These are phyloP conservation scores for Odontarrhena argentea DNA, from an alignment of 345 rosid species.

Conservation along the genomic window DNA sequence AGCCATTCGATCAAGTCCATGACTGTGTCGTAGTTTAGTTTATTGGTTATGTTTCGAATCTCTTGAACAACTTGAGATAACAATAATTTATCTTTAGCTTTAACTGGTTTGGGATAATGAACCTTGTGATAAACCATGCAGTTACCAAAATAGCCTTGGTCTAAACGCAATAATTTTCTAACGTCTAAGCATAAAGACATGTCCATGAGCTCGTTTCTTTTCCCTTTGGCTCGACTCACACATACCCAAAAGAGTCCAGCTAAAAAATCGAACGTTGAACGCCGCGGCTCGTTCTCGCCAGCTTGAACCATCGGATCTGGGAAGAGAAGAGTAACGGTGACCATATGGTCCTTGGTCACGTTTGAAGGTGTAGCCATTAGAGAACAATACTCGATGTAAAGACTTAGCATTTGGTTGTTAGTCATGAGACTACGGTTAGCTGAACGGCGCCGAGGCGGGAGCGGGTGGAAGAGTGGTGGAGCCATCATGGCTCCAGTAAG, in stretches of 20 bases:
- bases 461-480: constrained; percentile 56
- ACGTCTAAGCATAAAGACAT: constrained; percentile 60
- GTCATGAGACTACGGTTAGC: constrained; percentile 26
- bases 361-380: constrained; percentile 20
- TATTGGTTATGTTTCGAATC: constrained; percentile 40
- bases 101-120: constrained; percentile 11
- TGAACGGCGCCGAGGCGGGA: constrained; percentile 47
- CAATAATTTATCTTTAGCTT: neutral
- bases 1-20: constrained; percentile 72
- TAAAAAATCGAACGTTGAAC: constrained; percentile 49
- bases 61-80: constrained; percentile 44
- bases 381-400: constrained; percentile 44
- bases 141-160: constrained; percentile 64
- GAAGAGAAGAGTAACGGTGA: constrained; percentile 50
- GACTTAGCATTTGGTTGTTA: constrained; percentile 44
- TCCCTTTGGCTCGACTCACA: constrained; percentile 54
- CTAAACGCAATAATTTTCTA: constrained; percentile 53
- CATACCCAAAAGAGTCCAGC: constrained; percentile 65
- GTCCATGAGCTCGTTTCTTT: constrained; percentile 41
- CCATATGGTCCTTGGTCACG: constrained; percentile 15
- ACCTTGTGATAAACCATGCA: constrained; percentile 61
- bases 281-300: constrained; percentile 26
- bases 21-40: constrained; percentile 48
- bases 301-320: constrained; percentile 47
- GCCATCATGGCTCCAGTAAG: constrained; percentile 35